Evolutionary conservation across 305 asterid genomes (phyloP).

Genomic region (Ruellia speciosa): DNA sequence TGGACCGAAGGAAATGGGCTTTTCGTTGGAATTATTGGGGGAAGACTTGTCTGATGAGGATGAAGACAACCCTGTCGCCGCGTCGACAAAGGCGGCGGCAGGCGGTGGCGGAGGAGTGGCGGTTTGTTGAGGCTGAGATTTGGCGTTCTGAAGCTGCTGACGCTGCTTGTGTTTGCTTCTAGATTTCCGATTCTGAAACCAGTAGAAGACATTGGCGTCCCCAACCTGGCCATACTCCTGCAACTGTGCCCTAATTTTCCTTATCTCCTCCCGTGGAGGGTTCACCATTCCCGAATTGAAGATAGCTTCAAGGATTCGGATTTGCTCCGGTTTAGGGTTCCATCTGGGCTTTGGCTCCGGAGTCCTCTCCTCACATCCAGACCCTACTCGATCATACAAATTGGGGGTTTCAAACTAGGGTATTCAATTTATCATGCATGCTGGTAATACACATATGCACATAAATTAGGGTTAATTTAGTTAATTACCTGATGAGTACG

Average conservation of each 20-base stretch:
- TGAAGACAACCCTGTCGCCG: conserved; percentile 15
- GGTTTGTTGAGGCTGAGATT: conserved; percentile 12
- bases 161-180: conserved; percentile 75
- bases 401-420: too few species aligned
- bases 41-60: conserved; percentile 41
- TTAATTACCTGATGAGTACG: conserved; percentile 34
- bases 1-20: conserved; percentile 19
- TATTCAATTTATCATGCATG: too few species aligned
- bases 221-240: conserved; percentile 89
- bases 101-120: conserved; percentile 4
- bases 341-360: conserved; percentile 88
- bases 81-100: neutral
- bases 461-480: too few species aligned
- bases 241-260: conserved; percentile 61
- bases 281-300: conserved; percentile 89
- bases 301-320: conserved; percentile 67
- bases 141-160: conserved; percentile 37
- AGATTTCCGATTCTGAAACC: conserved; percentile 93
- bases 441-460: too few species aligned
- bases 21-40: conserved; percentile 22
- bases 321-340: conserved; percentile 91
- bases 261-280: conserved; percentile 82
- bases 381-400: too few species aligned
- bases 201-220: conserved; percentile 87
- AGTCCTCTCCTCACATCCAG: conserved; percentile 53